Conservation (phyloP, 805 yeast genomes). For the Candida saitoana region DNA sequence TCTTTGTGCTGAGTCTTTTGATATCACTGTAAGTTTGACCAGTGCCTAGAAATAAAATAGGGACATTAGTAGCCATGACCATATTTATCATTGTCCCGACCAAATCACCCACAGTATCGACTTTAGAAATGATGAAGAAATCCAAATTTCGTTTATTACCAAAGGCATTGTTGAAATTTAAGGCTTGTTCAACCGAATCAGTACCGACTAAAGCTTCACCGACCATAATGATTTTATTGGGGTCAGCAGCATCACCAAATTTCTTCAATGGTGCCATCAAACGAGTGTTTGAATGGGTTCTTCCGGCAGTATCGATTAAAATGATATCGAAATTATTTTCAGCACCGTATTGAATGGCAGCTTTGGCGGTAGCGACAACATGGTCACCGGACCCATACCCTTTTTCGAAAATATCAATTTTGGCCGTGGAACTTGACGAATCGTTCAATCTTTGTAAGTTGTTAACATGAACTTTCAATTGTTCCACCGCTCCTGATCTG, state of each 20-base stretch:
- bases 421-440: conserved; percentile 35
- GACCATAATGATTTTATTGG: conserved; percentile 96
- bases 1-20: conserved; percentile 81
- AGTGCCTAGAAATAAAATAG: conserved; percentile 91
- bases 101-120: conserved; percentile 96
- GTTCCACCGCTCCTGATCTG: conserved; percentile 98
- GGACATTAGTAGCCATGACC: conserved; percentile 95
- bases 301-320: conserved; percentile 94
- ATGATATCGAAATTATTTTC: conserved; percentile 75
- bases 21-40: conserved; percentile 97
- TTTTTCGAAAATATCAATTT: conserved; percentile 81
- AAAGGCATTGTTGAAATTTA: conserved; percentile 88
- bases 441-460: conserved; percentile 69
- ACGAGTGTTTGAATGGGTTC: conserved; percentile 92
- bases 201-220: conserved; percentile 98
- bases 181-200: conserved; percentile 93
- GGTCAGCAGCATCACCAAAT: conserved; percentile 92
- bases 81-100: conserved; percentile 95
- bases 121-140: conserved; percentile 88
- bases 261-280: conserved; percentile 94
- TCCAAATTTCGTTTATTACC: conserved; percentile 79
- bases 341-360: conserved; percentile 78
- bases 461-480: conserved; percentile 86
- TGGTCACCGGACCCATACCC: conserved; percentile 96
- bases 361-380: conserved; percentile 88